Evolutionary conservation across 305 asterid genomes (phyloP).

Genomic region (Vinca major): DNA sequence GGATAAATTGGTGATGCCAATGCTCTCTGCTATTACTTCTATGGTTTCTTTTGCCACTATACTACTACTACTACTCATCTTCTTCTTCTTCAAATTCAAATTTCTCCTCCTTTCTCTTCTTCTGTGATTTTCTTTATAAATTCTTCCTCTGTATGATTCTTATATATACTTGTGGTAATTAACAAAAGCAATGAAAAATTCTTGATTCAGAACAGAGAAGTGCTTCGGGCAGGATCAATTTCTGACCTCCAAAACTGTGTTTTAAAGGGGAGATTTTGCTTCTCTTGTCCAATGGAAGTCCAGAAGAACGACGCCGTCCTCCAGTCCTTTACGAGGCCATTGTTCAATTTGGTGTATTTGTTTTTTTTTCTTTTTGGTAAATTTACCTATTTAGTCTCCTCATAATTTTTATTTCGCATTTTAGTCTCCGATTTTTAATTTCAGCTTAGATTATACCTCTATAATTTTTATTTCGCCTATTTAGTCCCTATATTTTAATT

Average conservation of each 20-base stretch:
- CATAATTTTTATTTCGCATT: no score
- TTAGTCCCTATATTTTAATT: no score
- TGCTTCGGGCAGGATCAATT: background rate
- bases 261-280: background rate
- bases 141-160: background rate
- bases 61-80: slow-evolving; percentile 36
- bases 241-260: background rate
- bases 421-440: no score
- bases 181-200: no score
- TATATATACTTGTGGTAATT: background rate
- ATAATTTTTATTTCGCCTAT: no score
- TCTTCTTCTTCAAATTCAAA: background rate
- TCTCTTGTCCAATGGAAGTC: background rate
- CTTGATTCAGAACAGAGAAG: background rate
- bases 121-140: background rate
- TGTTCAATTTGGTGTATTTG: no score
- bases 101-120: background rate
- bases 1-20: slow-evolving; percentile 70
- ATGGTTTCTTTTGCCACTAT: slow-evolving; percentile 73
- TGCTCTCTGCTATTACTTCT: slow-evolving; percentile 86
- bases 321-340: no score
- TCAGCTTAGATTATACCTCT: no score
- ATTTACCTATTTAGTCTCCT: no score
- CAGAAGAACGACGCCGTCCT: background rate
- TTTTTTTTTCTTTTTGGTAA: no score